Evolutionary conservation across 192 early-diverging fungal genomes (phyloP).

Genomic region (Coemansia sp.): DNA sequence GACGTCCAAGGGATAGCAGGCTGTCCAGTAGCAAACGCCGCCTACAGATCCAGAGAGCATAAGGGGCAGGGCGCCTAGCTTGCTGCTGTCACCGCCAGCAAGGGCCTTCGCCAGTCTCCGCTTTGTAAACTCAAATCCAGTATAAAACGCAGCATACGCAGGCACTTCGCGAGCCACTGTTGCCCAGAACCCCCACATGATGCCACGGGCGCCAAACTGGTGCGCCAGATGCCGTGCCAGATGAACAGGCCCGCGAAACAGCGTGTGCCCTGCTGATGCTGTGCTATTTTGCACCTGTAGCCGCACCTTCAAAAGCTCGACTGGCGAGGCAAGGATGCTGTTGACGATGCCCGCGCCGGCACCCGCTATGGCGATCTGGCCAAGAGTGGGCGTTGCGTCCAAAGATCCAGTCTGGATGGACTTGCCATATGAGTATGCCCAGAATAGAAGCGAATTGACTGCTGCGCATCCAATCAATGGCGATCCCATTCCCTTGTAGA

Average conservation of each 20-base stretch:
- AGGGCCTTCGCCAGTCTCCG: constrained; percentile 60
- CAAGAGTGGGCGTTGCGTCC: constrained; percentile 60
- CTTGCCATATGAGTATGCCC: constrained; percentile 73
- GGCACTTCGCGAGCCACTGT: constrained; percentile 81
- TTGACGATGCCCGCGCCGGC: constrained; percentile 88
- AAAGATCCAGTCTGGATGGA: constrained; percentile 57
- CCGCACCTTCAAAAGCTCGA: constrained; percentile 93
- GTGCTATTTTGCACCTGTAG: constrained; percentile 85
- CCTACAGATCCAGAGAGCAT: constrained; percentile 83
- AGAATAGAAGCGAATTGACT: constrained; percentile 87
- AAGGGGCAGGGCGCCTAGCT: constrained; percentile 58
- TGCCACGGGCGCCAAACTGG: constrained; percentile 73
- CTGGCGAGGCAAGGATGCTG: constrained; percentile 84
- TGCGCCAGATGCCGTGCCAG: constrained; percentile 67
- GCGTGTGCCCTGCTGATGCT: constrained; percentile 9
- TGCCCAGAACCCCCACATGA: constrained; percentile 82
- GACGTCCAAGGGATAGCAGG: constrained; percentile 86
- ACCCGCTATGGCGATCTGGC: constrained; percentile 83
- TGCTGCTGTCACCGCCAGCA: constrained; percentile 46
- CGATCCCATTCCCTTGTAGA: constrained; percentile 91
- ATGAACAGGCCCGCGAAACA: constrained; percentile 65
- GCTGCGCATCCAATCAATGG: constrained; percentile 81
- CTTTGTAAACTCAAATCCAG: constrained; percentile 82
- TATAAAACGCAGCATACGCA: constrained; percentile 85
- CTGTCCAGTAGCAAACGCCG: constrained; percentile 81